Conservation (phyloP, 2,329 filamentous ascomycete genomes). For the Eurotiales sp. region DNA sequence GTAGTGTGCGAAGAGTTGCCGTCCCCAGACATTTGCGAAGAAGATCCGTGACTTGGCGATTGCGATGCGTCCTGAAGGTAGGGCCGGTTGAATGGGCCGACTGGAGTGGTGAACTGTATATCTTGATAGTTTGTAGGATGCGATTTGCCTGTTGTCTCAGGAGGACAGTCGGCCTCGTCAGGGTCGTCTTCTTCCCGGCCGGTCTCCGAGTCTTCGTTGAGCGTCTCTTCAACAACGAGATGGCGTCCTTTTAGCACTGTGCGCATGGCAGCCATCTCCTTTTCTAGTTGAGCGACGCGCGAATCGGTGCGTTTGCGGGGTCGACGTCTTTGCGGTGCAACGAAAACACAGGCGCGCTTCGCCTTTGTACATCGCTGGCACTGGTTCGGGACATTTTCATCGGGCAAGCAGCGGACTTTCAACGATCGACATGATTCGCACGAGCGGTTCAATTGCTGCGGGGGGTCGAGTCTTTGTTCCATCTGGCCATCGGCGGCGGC, state of each 20-base stretch:
- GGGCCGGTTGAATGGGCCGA: conserved; percentile 10
- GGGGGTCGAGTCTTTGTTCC: conserved; percentile 21
- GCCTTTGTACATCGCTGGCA: conserved; percentile 35
- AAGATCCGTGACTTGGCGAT: conserved; percentile 22
- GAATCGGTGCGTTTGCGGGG: conserved; percentile 36
- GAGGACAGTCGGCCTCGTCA: conserved; percentile 21
- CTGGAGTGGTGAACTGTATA: conserved; percentile 3
- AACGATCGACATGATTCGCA: conserved; percentile 36
- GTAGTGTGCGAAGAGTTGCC: conserved; percentile 18
- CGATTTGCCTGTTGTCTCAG: conserved; percentile 19
- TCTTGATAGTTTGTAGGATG: conserved; percentile 21
- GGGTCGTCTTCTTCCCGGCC: conserved; percentile 22
- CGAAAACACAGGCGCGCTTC: conserved; percentile 31
- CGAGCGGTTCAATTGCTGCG: conserved; percentile 32
- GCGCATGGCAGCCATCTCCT: conserved; percentile 37
- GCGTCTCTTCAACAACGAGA: conserved; percentile 25
- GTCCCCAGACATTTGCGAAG: conserved; percentile 20
- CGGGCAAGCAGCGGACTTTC: conserved; percentile 35
- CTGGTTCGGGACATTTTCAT: conserved; percentile 27
- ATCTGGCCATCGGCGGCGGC: conserved; percentile 19
- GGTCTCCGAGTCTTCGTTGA: conserved; percentile 24
- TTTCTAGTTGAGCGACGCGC: conserved; percentile 34
- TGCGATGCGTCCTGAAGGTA: conserved; percentile 10
- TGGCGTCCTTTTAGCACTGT: conserved; percentile 30
- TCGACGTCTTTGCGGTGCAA: conserved; percentile 33